phyloP scores from a whole-genome alignment of 139 green algal genomes.

The Coccomyxa sp. region DNA sequence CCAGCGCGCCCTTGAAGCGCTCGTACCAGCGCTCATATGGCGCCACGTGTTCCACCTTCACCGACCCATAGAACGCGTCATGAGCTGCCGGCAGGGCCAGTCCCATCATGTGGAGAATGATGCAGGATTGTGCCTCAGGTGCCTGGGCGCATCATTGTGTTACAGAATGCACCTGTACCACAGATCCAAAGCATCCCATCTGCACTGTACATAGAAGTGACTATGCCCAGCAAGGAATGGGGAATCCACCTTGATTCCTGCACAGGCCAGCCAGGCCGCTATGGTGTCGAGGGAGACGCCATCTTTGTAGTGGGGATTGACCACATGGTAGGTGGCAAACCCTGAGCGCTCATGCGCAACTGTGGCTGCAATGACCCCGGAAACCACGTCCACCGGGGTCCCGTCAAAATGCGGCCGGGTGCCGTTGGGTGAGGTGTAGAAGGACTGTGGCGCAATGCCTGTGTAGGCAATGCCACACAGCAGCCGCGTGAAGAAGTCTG shows the following conservation, averaged over 20 bases:
- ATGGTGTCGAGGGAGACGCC: neutral
- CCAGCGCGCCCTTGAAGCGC: neutral
- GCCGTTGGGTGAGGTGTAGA: neutral
- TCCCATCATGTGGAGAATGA: too few species aligned
- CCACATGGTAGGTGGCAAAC: neutral
- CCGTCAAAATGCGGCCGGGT: neutral
- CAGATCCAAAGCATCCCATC: too few species aligned
- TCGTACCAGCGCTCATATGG: neutral
- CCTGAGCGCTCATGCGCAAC: neutral
- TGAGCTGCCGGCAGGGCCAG: too few species aligned
- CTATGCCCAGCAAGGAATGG: too few species aligned
- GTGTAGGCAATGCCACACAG: neutral
- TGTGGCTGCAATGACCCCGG: neutral
- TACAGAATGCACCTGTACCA: too few species aligned
- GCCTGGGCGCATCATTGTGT: too few species aligned
- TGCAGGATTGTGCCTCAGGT: too few species aligned
- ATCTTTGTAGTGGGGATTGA: neutral
- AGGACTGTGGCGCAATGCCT: neutral
- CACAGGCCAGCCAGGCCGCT: neutral
- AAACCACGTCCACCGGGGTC: neutral
- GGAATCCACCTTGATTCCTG: neutral
- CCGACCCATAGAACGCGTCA: too few species aligned
- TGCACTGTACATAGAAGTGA: too few species aligned
- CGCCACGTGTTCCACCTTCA: neutral
- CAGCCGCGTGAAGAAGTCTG: neutral